Percentiles rank a stretch among this genome's conserved stretches.
These are phyloP conservation scores for Lactarius vividus DNA, from an alignment of 768 basidiomycete genomes.

Conservation along the genomic window DNA sequence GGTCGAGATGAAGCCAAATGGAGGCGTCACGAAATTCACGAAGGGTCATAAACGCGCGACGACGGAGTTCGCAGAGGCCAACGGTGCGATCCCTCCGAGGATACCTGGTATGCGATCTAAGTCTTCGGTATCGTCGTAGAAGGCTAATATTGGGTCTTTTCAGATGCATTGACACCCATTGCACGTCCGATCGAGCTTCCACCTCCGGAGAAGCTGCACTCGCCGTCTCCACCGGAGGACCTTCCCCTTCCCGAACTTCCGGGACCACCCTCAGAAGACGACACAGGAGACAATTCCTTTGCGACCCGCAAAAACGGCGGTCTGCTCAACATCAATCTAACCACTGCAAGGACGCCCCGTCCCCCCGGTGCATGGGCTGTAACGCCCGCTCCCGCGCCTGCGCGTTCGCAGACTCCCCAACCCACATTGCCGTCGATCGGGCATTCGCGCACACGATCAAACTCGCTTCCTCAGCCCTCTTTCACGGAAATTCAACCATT, in stretches of 20 bases:
- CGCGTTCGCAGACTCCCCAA: constrained; percentile 25
- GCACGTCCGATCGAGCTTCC: constrained; percentile 23
- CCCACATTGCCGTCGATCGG: constrained; percentile 9
- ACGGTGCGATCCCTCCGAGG: constrained; percentile 31
- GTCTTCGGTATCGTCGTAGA: constrained; percentile 28
- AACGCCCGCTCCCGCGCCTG: constrained; percentile 38
- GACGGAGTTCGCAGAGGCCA: constrained; percentile 34
- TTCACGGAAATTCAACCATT: constrained; percentile 6
- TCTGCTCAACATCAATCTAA: constrained; percentile 34
- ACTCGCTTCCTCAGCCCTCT: constrained; percentile 26
- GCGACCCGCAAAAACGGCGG: constrained; percentile 26
- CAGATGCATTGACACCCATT: constrained; percentile 27
- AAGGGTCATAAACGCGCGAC: constrained; percentile 32
- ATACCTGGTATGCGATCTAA: constrained; percentile 13
- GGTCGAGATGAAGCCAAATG: constrained; percentile 26
- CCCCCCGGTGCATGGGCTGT: constrained; percentile 47
- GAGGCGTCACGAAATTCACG: constrained; percentile 27
- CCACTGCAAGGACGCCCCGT: constrained; percentile 44
- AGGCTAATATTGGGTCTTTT: constrained; percentile 11
- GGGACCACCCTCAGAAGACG: constrained; percentile 52
- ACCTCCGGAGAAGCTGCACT: constrained; percentile 17
- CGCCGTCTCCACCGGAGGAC: constrained; percentile 53
- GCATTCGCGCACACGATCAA: constrained; percentile 20
- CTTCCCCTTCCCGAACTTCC: constrained; percentile 70
- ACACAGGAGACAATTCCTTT: constrained; percentile 36